Conservation (phyloP, 768 basidiomycete genomes). For the Leccinum broughii region DNA sequence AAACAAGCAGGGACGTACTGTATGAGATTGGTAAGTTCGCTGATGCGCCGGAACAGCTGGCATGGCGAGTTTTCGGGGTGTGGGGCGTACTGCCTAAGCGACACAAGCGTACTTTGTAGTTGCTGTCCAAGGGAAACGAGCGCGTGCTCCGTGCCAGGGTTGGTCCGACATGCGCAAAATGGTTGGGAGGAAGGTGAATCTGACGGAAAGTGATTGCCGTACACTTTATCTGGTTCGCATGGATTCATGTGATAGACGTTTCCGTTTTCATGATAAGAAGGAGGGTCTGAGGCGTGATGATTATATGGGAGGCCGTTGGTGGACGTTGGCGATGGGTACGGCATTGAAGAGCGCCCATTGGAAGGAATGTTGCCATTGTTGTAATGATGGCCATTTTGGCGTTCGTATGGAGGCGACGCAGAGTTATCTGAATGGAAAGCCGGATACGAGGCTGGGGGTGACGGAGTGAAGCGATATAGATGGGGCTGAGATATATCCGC, state of each 20-base stretch:
- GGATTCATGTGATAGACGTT: conserved; percentile 38
- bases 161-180: conserved; percentile 64
- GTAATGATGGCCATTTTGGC: conserved; percentile 36
- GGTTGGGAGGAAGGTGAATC: conserved; percentile 36
- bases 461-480: conserved; percentile 71
- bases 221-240: conserved; percentile 37
- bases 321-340: conserved; percentile 36
- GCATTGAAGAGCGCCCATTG: conserved; percentile 31
- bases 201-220: conserved; percentile 33
- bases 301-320: conserved; percentile 36
- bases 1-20: conserved; percentile 51
- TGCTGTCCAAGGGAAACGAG: conserved; percentile 65
- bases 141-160: conserved; percentile 56
- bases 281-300: conserved; percentile 35
- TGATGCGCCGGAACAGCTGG: conserved; percentile 55
- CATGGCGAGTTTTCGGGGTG: conserved; percentile 57
- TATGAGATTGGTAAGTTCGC: conserved; percentile 61
- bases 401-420: conserved; percentile 37
- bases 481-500: conserved; percentile 49
- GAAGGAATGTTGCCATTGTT: conserved; percentile 31
- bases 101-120: conserved; percentile 54
- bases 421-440: conserved; percentile 47
- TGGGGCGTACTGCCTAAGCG: conserved; percentile 61
- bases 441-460: conserved; percentile 56
- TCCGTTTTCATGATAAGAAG: conserved; percentile 36